Percentiles rank a stretch among this genome's conserved stretches.
Conservation (phyloP, 352 stramenopile genomes). For the Sclerospora graminicola region DNA sequence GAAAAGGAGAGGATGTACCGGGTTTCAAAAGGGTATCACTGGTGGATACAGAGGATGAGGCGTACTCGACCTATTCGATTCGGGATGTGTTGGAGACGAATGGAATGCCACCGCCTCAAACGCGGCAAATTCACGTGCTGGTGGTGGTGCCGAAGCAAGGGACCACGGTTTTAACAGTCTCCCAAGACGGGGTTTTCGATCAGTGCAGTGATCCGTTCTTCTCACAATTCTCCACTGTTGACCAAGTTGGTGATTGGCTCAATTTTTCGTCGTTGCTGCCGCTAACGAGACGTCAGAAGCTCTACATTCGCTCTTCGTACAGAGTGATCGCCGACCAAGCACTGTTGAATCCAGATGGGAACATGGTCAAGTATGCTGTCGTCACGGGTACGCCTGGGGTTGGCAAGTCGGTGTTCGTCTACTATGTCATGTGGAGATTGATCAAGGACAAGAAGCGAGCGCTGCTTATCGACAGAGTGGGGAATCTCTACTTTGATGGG, state of each 20-base stretch:
- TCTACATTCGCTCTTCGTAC: constrained; percentile 25
- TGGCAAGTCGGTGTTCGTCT: constrained; percentile 27
- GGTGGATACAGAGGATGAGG: too few relatives aligned
- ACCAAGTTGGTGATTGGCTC: constrained; percentile 17
- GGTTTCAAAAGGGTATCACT: too few relatives aligned
- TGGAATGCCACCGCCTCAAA: too few relatives aligned
- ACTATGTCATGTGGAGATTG: constrained; percentile 28
- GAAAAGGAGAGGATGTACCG: too few relatives aligned
- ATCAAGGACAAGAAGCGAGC: constrained; percentile 22
- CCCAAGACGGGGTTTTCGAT: constrained; percentile 5
- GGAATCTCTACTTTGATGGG: constrained; percentile 19
- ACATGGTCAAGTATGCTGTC: constrained; percentile 17
- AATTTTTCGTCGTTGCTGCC: constrained; percentile 17
- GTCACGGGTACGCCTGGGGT: constrained; percentile 21
- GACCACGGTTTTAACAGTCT: background rate
- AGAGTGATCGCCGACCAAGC: constrained; percentile 13
- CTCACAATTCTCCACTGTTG: constrained; percentile 12
- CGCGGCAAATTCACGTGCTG: too few relatives aligned
- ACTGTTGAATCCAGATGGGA: constrained; percentile 11
- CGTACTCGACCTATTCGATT: too few relatives aligned
- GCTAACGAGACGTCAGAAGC: constrained; percentile 10
- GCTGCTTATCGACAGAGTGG: constrained; percentile 7
- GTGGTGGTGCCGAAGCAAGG: too few relatives aligned
- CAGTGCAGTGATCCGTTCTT: constrained; percentile 15
- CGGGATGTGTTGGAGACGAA: too few relatives aligned